Conservation (phyloP, 2,329 filamentous ascomycete species). For the Didymellaceae sp. region DNA sequence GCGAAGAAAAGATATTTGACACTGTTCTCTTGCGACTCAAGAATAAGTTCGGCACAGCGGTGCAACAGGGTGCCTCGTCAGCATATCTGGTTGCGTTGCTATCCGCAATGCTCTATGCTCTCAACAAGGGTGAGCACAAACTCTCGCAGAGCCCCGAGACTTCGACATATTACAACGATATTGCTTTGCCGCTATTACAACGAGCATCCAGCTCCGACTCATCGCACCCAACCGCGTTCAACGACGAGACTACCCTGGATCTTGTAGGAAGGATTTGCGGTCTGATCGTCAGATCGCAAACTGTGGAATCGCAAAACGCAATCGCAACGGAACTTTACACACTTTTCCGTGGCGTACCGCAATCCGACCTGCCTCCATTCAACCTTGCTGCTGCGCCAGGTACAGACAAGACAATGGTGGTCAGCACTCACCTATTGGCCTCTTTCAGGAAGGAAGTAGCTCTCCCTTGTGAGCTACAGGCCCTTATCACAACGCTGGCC, state of each 20-base stretch:
- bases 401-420: conserved; percentile 57
- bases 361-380: conserved; percentile 43
- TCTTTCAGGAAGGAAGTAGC: conserved; percentile 51
- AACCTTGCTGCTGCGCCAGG: conserved; percentile 35
- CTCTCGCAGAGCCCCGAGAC: conserved; percentile 52
- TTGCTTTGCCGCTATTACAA: conserved; percentile 52
- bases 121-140: conserved; percentile 62
- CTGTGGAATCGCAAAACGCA: conserved; percentile 57
- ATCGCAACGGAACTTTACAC: conserved; percentile 63
- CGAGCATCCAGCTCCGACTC: conserved; percentile 44
- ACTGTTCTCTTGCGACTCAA: conserved; percentile 68
- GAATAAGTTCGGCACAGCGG: conserved; percentile 66
- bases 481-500: conserved; percentile 48
- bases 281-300: conserved; percentile 63
- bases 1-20: conserved; percentile 67
- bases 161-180: conserved; percentile 55
- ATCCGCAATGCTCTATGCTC: conserved; percentile 66
- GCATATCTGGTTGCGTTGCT: conserved; percentile 66
- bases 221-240: conserved; percentile 40
- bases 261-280: conserved; percentile 67
- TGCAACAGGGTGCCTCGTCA: conserved; percentile 59
- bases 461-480: conserved; percentile 41
- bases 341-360: conserved; percentile 53
- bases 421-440: conserved; percentile 65
- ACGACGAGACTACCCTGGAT: conserved; percentile 62